These are phyloP conservation scores for Saraca asoca DNA, from an alignment of 331 rosid genomes.

Conservation along the genomic window DNA sequence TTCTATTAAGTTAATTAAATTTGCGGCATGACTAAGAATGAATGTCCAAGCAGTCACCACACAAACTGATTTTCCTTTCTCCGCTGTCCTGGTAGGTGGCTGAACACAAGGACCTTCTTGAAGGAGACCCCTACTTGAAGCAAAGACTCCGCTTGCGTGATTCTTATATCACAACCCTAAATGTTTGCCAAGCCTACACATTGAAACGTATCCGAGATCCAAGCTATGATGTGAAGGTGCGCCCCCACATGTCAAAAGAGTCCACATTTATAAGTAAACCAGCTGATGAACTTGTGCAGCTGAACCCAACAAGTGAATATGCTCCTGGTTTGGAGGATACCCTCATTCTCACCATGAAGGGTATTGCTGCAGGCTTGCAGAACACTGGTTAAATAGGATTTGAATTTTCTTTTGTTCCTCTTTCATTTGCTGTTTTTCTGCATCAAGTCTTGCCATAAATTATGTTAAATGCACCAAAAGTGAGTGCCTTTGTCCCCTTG, in stretches of 20 bases:
- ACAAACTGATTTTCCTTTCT: slow-evolving; percentile 26
- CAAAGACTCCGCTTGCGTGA: slow-evolving; percentile 92
- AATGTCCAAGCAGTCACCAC: no score
- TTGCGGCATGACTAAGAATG: slow-evolving; percentile 2
- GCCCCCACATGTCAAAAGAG: slow-evolving; percentile 76
- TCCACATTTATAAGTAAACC: slow-evolving; percentile 54
- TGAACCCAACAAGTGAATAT: slow-evolving; percentile 90
- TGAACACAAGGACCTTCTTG: slow-evolving; percentile 93
- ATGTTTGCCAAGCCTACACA: slow-evolving; percentile 97
- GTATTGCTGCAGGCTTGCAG: slow-evolving; percentile 99
- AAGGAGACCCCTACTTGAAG: slow-evolving; percentile 88
- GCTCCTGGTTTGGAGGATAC: slow-evolving; percentile 99
- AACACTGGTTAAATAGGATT: slow-evolving; percentile 74
- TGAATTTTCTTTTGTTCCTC: neutral
- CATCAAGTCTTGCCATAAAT: slow-evolving; percentile 27
- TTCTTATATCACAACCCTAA: slow-evolving; percentile 88
- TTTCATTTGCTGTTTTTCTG: slow-evolving; percentile 6
- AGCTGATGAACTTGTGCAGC: slow-evolving; percentile 73
- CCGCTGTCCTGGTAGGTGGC: slow-evolving; percentile 63
- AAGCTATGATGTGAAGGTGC: slow-evolving; percentile 47
- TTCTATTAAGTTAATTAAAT: no score
- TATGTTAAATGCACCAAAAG: slow-evolving; percentile 35
- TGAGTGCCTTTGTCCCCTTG: slow-evolving; percentile 22
- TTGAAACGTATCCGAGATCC: slow-evolving; percentile 88
- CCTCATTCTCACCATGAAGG: slow-evolving; percentile 97